Evolutionary conservation across 2,329 filamentous ascomycete genomes (phyloP), one percentile per base, ranked within the genome.

Genomic region (Talaromyces piceae): DNA sequence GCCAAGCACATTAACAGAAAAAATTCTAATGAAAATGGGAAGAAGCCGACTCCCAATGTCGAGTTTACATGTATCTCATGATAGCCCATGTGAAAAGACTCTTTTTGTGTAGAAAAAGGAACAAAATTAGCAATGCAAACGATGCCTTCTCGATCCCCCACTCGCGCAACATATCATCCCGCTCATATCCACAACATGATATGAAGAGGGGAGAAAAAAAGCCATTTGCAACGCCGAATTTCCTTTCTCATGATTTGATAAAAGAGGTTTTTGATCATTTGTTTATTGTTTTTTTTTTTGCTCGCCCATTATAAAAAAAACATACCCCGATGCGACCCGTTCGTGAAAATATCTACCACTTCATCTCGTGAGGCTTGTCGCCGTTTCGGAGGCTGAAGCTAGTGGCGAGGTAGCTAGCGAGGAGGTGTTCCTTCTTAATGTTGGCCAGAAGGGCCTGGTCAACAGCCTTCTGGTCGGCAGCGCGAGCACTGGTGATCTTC

Each of bases 341-440:
- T 64, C 58, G 56, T 61, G 20, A 28, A n/a, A n/a, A n/a, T 61
- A 66, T 83, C 78, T 96, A 98, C 84, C 91, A 98, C 79, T 88
- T 88, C 93, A 98, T 97, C 85, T 95, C 88, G 81, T 98, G 93
- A 78, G 93, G 93, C 86, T 91, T 91, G 83, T 98, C 91, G 72
- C 93, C 93, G 82, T 91, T 96, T 80, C 91, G 88, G 77, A 98
- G 86, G 84, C 88, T 94, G 88, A 98, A 98, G 73, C 86, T 89
- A 77, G 86, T 88, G 72, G 82, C 82, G 67, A 98, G 88, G 84
- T 98, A 98, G 79, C 86, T 88, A 73, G 84, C 77, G 67, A 98
- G 87, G 77, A 91, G 80, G 66, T 90, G 87, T 76, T 95, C 90
- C 86, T 97, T 96, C 88, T 97, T 97, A 82, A 98, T 93, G 77